Evolutionary conservation across 495 filamentous ascomycete genomes (phyloP), one percentile per base, ranked within the genome.

Genomic region (Aspergillus nanangensis): DNA sequence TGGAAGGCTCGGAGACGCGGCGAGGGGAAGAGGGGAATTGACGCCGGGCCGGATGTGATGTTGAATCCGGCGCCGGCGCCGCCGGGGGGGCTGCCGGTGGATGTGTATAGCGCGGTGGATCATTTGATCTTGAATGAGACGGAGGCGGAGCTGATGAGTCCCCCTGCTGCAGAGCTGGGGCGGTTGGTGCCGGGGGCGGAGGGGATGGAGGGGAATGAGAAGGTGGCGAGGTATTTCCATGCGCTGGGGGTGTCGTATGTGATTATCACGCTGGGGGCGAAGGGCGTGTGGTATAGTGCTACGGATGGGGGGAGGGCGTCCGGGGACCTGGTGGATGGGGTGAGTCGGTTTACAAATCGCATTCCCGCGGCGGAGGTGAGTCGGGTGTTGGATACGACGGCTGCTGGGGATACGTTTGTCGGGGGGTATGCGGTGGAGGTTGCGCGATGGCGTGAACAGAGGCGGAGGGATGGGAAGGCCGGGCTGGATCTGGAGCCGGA

Each of bases 381-480:
- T 54, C 80, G 75, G 44, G 92, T 96, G 17, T 76, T 95, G 5
- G 93, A 98, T 68, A 97, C 92, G 5, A 98, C 93, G 4, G 92
- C 84, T 1, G 93, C 92, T 13, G 93, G 93, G 0, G 93, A 98
- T 63, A 95, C 92, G 4, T 98, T 95, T 66, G 88, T 94, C 2
- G 93, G 93, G 2, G 81, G 74, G 31, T 96, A 95, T 68, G 87
- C 91, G 3, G 79, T 91, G 15, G 75, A 77, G 39, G 74, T 84
- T 19, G 69, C 67, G 41, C 56, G 60, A 32, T 70, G 64, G 70
- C 68, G 67, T 22, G 67, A 66, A 38, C 53, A 55, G 23, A 55
- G 63, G 38, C 62, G 65, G 29, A 44, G 33, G 33, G 61, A 60
- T 17, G 68, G 61, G 14, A 64, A 63, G 45, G 60, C 62, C 8